Evolutionary conservation across 2,329 filamentous ascomycete genomes (phyloP).

Genomic region (Colletotrichum karsti): DNA sequence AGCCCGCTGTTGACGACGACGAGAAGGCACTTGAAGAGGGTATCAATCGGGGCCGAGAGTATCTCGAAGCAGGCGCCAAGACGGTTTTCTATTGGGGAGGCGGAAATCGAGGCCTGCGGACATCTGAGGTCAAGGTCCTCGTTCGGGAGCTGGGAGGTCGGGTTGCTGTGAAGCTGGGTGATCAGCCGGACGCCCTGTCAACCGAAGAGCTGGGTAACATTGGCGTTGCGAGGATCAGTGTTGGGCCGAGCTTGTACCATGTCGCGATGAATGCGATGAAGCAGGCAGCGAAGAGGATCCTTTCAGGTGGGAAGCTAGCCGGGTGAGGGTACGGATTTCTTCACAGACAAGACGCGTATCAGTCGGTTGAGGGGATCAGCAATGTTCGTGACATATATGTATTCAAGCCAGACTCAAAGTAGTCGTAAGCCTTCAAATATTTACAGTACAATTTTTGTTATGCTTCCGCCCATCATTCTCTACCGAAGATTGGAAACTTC

Average conservation of each 20-base stretch:
- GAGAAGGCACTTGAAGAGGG: constrained; percentile 54
- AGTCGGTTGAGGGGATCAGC: too few species aligned
- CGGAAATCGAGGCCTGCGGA: constrained; percentile 48
- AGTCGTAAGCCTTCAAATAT: background rate
- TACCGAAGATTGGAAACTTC: background rate
- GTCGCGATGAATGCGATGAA: constrained; percentile 49
- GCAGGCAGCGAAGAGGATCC: constrained; percentile 40
- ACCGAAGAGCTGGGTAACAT: constrained; percentile 53
- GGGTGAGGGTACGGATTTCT: background rate
- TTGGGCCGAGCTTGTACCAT: constrained; percentile 57
- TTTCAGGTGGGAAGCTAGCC: constrained; percentile 32
- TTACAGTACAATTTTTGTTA: background rate
- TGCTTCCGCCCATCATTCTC: too few species aligned
- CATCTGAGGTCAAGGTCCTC: constrained; percentile 55
- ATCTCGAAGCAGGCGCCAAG: constrained; percentile 64
- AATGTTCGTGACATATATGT: background rate
- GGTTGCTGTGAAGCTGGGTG: constrained; percentile 56
- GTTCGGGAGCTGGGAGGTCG: constrained; percentile 57
- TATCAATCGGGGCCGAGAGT: constrained; percentile 62
- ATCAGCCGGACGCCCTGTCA: constrained; percentile 46
- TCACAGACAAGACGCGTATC: too few species aligned
- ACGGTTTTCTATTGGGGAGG: constrained; percentile 70
- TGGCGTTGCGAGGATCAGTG: constrained; percentile 63
- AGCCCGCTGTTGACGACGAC: constrained; percentile 36
- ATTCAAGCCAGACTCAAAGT: background rate